Base-by-base conservation (phyloP, 176 grass and related monocot genomes). In the Bolboschoenus planiculmis region DNA sequence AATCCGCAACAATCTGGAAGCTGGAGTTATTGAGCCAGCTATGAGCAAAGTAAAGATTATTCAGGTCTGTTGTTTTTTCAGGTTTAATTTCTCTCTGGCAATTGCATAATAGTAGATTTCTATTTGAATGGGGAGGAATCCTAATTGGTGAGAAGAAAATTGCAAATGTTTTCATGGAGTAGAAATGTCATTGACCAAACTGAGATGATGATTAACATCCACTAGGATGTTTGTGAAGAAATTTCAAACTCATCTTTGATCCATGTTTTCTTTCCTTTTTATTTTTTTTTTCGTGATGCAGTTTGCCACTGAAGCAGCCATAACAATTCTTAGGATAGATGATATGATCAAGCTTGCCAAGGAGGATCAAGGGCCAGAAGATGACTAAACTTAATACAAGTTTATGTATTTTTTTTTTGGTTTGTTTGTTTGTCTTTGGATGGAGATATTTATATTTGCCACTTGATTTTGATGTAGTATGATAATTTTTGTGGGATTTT, bases 1-100 rank as follows among this genome's bases (percentile, higher is more conserved):
- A 48, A 92, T 91, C 58, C 88, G 92, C 64, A 94, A 94, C 84
- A 97, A 97, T 61, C 84, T 94, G 4, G 92, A 94, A 82, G 90
- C 88, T 53, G 95, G 95, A 60, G 95, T 97, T 26, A 97, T 97
- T 56, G 95, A 97, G 75, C 92, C 95, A 51, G 86, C 95, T 47
- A 97, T 97, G 92, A 94, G 90, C 84, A 97, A 97, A 94, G 92
- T 97, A 23, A 97, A 97, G 84, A 97, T 94, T 83, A 89, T 97
- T 80, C 88, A 87, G 81, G 84, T 86, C 10, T 3, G 63, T 33
- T 58, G 9, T 55, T 78, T 4, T 60, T 60, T 27, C 33, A 15
- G 46, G 14, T 33, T 33, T 53, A 24, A 23, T 73, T 73, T 73
- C 5, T 43, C 0, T 27, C 13, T 73, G 10, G 21, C 23, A 73